Base-by-base conservation (phyloP, 1,284 basidiomycete genomes). In the Trichosporon sp. region DNA sequence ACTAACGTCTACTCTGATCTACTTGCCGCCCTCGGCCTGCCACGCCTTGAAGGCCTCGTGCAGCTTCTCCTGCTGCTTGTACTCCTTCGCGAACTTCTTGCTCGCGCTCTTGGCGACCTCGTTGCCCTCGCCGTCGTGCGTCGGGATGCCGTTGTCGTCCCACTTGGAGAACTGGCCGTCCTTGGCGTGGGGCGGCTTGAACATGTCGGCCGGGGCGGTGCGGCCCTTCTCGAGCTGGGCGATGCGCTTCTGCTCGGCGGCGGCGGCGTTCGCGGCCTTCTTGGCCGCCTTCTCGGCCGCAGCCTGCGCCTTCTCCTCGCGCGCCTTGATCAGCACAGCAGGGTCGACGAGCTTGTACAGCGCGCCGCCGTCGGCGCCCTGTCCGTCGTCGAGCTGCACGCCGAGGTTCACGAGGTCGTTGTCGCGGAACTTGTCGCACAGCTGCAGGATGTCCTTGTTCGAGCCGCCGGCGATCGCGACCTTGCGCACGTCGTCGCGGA, bases 261-360 rank as follows among this genome's bases (percentile, higher is more conserved):
- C 89, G 71, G 90, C 90, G 2, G 87, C 87, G 8, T 87, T 85
- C 0, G 89, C 91, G 3, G 89, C 91, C 79, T 97, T 95, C 78
- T 92, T 91, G 11, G 88, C 89, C 0, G 88, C 88, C 81, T 95
- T 95, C 25, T 90, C 92, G 67, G 91, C 90, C 0, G 85, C 85
- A 56, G 86, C 85, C 1, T 88, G 89, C n/a, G 89, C 89, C 85
- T 98, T 98, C 78, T 95, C 95, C 70, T 97, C 93, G 63, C 94
- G 89, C 0, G 89, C 90, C 75, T 87, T 90, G 72, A 92, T 89
- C 38, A 99, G 86, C 71, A 93, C 89, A 6, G 89, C 88, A 0
- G 95, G 90, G 66, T 93, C 86, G 18, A 97, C 92, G 58, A 99
- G 86, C 83, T 99, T 99, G 74, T 98, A 92, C 56, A 99, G 88